Conservation (phyloP, 1,139 yeast genomes). For the Kodamaea ohmeri region DNA sequence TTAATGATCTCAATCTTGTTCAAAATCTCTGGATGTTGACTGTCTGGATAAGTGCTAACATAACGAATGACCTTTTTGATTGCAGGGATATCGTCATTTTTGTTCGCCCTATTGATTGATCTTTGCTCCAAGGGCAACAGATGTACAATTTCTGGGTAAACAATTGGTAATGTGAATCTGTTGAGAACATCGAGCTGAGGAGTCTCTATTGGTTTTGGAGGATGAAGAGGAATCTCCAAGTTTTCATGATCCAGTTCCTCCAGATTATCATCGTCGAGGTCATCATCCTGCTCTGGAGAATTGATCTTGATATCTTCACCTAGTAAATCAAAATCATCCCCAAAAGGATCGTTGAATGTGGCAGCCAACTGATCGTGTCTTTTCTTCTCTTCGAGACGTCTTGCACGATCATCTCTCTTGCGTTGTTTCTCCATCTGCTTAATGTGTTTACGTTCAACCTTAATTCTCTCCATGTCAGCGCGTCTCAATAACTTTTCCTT, state of each 20-base stretch:
- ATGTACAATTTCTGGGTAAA: conserved; percentile 31
- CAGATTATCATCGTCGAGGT: conserved; percentile 10
- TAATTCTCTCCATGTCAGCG: conserved; percentile 14
- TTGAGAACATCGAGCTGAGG: conserved; percentile 20
- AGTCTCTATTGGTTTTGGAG: conserved; percentile 23
- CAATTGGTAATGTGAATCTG: conserved; percentile 36
- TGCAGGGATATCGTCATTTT: conserved; percentile 21
- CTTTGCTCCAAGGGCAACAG: conserved; percentile 38
- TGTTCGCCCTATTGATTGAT: conserved; percentile 15
- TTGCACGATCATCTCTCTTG: conserved; percentile 8
- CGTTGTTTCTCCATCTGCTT: conserved; percentile 12
- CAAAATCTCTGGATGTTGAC: conserved; percentile 33
- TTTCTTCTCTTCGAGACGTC: conserved; percentile 12
- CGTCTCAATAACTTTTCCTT: conserved; percentile 18
- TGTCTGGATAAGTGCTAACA: conserved; percentile 32
- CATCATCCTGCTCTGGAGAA: conserved; percentile 10
- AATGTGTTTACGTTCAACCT: conserved; percentile 16
- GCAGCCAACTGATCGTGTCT: conserved; percentile 18
- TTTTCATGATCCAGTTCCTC: conserved; percentile 13
- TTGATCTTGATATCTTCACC: conserved; percentile 10
- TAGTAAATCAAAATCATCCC: conserved; percentile 14
- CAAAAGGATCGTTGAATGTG: conserved; percentile 22
- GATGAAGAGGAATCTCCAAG: conserved; percentile 18
- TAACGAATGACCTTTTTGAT: conserved; percentile 39
- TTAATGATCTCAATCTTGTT: conserved; percentile 42